Conservation (phyloP, 345 rosid genomes). For the Camelina hispida region DNA sequence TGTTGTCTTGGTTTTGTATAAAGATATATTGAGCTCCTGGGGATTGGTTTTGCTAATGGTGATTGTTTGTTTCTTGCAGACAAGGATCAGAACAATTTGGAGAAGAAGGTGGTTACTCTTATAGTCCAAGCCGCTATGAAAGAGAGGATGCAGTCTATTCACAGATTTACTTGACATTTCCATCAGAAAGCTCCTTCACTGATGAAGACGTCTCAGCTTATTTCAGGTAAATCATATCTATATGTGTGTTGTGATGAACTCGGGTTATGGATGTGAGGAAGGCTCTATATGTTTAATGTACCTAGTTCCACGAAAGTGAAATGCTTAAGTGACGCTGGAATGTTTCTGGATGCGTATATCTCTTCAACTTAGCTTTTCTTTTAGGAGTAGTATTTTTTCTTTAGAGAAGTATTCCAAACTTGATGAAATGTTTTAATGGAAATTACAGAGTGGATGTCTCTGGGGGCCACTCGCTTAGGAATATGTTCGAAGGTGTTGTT, state of each 20-base stretch:
- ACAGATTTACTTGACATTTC: constrained; percentile 92
- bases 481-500: constrained; percentile 73
- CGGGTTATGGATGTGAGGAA: too few relatives aligned
- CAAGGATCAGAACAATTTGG: constrained; percentile 21
- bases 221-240: too few relatives aligned
- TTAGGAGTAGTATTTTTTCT: neutral
- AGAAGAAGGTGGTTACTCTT: constrained; percentile 27
- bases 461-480: constrained; percentile 75
- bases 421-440: constrained; percentile 32
- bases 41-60: constrained; percentile 8
- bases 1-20: constrained; percentile 6
- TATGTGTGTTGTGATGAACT: too few relatives aligned
- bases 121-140: constrained; percentile 24
- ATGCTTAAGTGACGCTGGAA: constrained; percentile 93
- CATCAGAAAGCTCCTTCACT: too few relatives aligned
- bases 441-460: constrained; percentile 74
- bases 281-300: too few relatives aligned
- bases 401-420: neutral
- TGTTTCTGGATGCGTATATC: constrained; percentile 82
- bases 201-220: too few relatives aligned
- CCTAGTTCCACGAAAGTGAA: constrained; percentile 76
- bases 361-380: constrained; percentile 24
- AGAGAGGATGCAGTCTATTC: constrained; percentile 53
- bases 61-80: constrained; percentile 12
- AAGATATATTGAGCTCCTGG: neutral